Percentiles rank a stretch among this genome's conserved stretches.
Conservation (phyloP, 805 yeast species). For the Candida railenensis region DNA sequence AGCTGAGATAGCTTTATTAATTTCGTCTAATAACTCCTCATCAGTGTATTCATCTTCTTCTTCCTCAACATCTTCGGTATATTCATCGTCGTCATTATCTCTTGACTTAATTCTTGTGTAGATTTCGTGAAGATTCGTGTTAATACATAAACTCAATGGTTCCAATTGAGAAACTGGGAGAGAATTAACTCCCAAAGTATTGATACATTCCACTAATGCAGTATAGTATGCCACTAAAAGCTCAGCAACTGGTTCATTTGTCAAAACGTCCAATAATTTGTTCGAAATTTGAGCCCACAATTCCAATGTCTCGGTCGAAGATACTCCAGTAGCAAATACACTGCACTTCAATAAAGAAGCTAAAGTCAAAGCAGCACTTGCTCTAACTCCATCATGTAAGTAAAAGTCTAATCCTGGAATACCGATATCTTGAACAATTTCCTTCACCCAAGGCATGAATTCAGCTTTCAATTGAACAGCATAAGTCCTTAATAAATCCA, state of each 20-base stretch:
- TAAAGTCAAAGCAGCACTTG: constrained; percentile 81
- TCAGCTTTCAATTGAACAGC: constrained; percentile 80
- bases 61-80: constrained; percentile 80
- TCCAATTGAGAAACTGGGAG: constrained; percentile 55
- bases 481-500: constrained; percentile 81
- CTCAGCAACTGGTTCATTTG: constrained; percentile 81
- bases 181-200: constrained; percentile 63
- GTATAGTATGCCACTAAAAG: constrained; percentile 75
- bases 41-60: constrained; percentile 87
- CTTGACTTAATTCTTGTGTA: constrained; percentile 70
- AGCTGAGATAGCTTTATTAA: constrained; percentile 70
- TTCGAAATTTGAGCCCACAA: constrained; percentile 72
- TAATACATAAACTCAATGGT: constrained; percentile 57
- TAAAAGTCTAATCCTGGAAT: constrained; percentile 89
- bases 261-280: constrained; percentile 65
- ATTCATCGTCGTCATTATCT: constrained; percentile 78
- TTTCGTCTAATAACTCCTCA: constrained; percentile 85
- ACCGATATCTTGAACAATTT: constrained; percentile 73
- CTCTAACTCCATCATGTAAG: constrained; percentile 91
- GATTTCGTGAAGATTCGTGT: constrained; percentile 62
- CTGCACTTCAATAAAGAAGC: constrained; percentile 72
- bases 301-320: constrained; percentile 58
- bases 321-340: constrained; percentile 53
- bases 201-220: constrained; percentile 65
- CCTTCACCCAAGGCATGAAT: constrained; percentile 80